phyloP scores from a whole-genome alignment of 2,329 filamentous ascomycete genomes.

The Thyridium curvatum region DNA sequence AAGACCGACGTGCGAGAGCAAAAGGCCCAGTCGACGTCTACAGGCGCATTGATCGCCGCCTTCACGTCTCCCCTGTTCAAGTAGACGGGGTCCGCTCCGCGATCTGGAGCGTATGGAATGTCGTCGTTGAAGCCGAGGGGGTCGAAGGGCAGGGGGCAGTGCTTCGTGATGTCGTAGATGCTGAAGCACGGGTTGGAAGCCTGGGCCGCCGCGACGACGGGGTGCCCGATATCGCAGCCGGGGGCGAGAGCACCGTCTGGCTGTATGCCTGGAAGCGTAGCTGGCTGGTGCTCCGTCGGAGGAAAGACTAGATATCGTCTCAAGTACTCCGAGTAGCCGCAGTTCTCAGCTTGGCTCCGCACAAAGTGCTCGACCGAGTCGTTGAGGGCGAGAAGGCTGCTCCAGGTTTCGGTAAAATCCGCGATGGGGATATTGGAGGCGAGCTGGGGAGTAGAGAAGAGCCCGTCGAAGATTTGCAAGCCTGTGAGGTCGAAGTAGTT shows the following conservation, averaged over 20 bases:
- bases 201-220: conserved; percentile 46
- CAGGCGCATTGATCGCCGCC: conserved; percentile 55
- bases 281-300: conserved; percentile 53
- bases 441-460: conserved; percentile 39
- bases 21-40: conserved; percentile 42
- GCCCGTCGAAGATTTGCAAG: conserved; percentile 62
- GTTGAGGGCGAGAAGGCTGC: conserved; percentile 57
- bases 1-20: conserved; percentile 25
- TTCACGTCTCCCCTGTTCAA: conserved; percentile 30
- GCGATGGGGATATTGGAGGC: conserved; percentile 49
- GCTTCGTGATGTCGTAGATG: conserved; percentile 65
- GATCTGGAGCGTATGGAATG: neutral
- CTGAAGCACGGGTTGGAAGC: conserved; percentile 73
- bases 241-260: conserved; percentile 24
- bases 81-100: conserved; percentile 32
- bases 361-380: conserved; percentile 47
- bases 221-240: conserved; percentile 52
- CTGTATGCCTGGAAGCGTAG: conserved; percentile 34
- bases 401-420: conserved; percentile 55
- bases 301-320: conserved; percentile 62
- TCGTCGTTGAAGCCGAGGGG: conserved; percentile 45
- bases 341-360: conserved; percentile 43
- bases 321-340: conserved; percentile 57
- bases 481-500: conserved; percentile 62
- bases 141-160: conserved; percentile 66